Conservation (phyloP, 345 rosid genomes). For the Kernera saxatilis region DNA sequence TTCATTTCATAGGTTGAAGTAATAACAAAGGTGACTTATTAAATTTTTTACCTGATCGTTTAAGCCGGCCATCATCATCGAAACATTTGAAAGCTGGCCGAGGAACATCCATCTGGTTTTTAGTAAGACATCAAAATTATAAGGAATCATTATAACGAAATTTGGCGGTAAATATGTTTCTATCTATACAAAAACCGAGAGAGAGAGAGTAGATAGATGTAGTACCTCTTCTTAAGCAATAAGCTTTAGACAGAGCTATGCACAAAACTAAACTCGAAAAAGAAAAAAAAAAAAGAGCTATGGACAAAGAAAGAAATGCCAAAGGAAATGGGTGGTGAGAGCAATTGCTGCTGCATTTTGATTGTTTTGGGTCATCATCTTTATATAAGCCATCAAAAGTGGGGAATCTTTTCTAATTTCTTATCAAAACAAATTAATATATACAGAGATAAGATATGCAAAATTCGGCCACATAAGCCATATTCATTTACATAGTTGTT, state of each 20-base stretch:
- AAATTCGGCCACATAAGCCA: not conserved
- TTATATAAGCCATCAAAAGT: constrained; percentile 35
- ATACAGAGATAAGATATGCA: constrained; percentile 13
- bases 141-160: not conserved
- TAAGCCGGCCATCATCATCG: constrained; percentile 72
- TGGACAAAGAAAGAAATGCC: constrained; percentile 1
- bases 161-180: constrained; percentile 20
- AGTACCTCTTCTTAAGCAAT: constrained; percentile 13
- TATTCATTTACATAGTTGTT: not conserved
- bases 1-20: not conserved
- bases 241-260: not conserved
- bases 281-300: not conserved
- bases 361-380: not conserved
- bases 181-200: too few species aligned
- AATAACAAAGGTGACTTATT: too few species aligned
- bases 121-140: not conserved
- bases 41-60: constrained; percentile 43
- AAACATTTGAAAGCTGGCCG: constrained; percentile 40
- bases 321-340: constrained; percentile 16
- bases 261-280: not conserved
- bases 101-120: constrained; percentile 41
- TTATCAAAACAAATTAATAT: not conserved
- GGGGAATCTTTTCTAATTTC: constrained; percentile 19
- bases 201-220: not conserved
- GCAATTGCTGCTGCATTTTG: constrained; percentile 36